Evolutionary conservation across 768 basidiomycete species (phyloP).

Genomic region (Phaeotremella fagi): DNA sequence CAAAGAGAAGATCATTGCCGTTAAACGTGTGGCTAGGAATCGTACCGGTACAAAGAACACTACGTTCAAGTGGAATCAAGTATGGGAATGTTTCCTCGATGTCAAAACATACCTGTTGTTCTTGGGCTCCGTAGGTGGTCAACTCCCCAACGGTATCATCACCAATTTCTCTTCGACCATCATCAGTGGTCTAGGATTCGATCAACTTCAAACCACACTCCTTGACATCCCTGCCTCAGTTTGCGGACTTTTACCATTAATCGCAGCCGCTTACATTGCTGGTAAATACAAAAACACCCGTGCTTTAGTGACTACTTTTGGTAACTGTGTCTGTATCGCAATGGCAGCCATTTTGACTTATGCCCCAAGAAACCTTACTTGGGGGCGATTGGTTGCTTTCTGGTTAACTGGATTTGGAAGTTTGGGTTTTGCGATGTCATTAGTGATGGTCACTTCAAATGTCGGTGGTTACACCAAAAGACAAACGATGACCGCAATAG

Average conservation of each 20-base stretch:
- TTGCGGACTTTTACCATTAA: conserved; percentile 26
- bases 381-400: conserved; percentile 46
- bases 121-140: conserved; percentile 45
- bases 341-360: conserved; percentile 44
- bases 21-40: conserved; percentile 49
- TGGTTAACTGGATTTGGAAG: conserved; percentile 45
- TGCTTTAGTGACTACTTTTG: conserved; percentile 12
- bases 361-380: conserved; percentile 37
- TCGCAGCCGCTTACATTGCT: conserved; percentile 29
- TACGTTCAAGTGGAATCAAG: conserved; percentile 49
- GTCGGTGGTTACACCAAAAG: conserved; percentile 37
- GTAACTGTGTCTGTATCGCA: conserved; percentile 48
- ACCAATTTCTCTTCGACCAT: conserved; percentile 38
- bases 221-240: conserved; percentile 30
- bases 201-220: conserved; percentile 30
- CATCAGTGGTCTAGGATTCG: conserved; percentile 34
- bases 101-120: conserved; percentile 50
- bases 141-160: conserved; percentile 47
- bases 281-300: conserved; percentile 27
- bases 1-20: conserved; percentile 47
- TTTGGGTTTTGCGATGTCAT: conserved; percentile 27
- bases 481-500: conserved; percentile 37
- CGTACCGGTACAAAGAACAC: conserved; percentile 48
- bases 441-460: conserved; percentile 40
- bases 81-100: conserved; percentile 43